Conservation (phyloP, 1,284 basidiomycete genomes). For the Apiotrichum veenhuisii region DNA sequence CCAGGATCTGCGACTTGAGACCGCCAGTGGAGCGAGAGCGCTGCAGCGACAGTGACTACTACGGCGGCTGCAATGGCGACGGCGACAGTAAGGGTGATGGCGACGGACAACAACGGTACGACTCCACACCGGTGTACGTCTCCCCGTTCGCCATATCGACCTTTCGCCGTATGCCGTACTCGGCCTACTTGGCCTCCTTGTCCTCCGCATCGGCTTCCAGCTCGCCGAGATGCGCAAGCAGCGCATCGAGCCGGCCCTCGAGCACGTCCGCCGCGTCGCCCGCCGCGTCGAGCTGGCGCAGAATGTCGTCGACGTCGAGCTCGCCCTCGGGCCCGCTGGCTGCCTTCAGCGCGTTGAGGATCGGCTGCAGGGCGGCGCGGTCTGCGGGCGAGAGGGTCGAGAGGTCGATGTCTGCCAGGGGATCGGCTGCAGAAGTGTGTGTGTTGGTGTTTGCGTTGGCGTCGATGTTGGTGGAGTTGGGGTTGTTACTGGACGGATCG, state of each 20-base stretch:
- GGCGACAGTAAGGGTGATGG: too few relatives aligned
- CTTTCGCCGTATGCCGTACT: too few relatives aligned
- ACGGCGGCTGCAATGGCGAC: too few relatives aligned
- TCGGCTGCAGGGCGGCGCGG: constrained; percentile 25
- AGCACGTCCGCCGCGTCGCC: constrained; percentile 46
- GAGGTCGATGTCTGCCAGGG: constrained; percentile 23
- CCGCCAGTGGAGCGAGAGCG: too few relatives aligned
- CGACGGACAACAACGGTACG: too few relatives aligned
- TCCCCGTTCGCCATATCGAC: too few relatives aligned
- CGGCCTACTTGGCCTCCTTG: too few relatives aligned
- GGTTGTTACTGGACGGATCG: background rate
- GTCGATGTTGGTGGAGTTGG: background rate
- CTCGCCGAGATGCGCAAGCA: constrained; percentile 38
- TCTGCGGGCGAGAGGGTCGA: constrained; percentile 25
- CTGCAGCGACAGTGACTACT: too few relatives aligned
- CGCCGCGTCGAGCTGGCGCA: constrained; percentile 46
- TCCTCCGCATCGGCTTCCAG: constrained; percentile 26
- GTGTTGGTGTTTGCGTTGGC: background rate
- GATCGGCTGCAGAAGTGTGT: constrained; percentile 3
- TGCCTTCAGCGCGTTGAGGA: constrained; percentile 25
- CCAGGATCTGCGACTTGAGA: too few relatives aligned
- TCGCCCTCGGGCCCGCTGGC: constrained; percentile 16
- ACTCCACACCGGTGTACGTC: too few relatives aligned
- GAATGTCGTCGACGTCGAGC: constrained; percentile 33
- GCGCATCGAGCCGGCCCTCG: constrained; percentile 43